phyloP scores from a whole-genome alignment of 2,329 filamentous ascomycete species.

The Fusarium newnesense region DNA sequence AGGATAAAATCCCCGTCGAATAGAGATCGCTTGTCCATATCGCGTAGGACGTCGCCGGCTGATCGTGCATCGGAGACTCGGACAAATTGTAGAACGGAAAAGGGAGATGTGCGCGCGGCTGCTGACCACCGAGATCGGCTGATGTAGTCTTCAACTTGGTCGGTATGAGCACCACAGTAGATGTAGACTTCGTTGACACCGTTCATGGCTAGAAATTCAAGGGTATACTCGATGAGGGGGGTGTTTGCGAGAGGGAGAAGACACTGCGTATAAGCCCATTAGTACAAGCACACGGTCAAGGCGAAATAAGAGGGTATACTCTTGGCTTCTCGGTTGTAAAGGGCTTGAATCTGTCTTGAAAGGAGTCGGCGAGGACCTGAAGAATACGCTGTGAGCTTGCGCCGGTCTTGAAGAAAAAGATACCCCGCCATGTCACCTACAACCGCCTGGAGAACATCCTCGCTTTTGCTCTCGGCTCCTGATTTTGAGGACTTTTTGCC shows the following conservation, averaged over 20 bases:
- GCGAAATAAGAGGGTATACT: slow-evolving; percentile 60
- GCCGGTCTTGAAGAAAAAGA: slow-evolving; percentile 13
- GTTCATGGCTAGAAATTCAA: slow-evolving; percentile 94
- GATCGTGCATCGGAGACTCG: slow-evolving; percentile 85
- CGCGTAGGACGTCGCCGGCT: slow-evolving; percentile 92
- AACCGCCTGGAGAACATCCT: slow-evolving; percentile 68
- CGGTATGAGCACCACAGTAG: slow-evolving; percentile 88
- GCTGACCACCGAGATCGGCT: slow-evolving; percentile 78
- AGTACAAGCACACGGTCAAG: slow-evolving; percentile 14
- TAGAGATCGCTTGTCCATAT: slow-evolving; percentile 85
- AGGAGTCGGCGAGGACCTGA: slow-evolving; percentile 91
- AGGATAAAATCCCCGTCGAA: slow-evolving; percentile 92
- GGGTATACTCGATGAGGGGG: slow-evolving; percentile 95
- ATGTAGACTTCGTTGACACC: slow-evolving; percentile 95
- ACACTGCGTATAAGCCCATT: slow-evolving; percentile 67
- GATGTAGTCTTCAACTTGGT: slow-evolving; percentile 89
- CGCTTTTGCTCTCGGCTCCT: slow-evolving; percentile 64
- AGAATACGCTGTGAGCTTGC: slow-evolving; percentile 33
- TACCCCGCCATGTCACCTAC: slow-evolving; percentile 54
- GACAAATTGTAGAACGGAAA: slow-evolving; percentile 84
- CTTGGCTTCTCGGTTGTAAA: slow-evolving; percentile 90
- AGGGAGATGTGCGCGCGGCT: slow-evolving; percentile 67
- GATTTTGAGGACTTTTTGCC: slow-evolving; percentile 64
- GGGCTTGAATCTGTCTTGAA: slow-evolving; percentile 89
- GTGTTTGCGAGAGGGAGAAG: slow-evolving; percentile 92